Evolutionary conservation across 2,329 filamentous ascomycete genomes (phyloP), one percentile per base, ranked within the genome.

Genomic region (Talaromyces sp.): DNA sequence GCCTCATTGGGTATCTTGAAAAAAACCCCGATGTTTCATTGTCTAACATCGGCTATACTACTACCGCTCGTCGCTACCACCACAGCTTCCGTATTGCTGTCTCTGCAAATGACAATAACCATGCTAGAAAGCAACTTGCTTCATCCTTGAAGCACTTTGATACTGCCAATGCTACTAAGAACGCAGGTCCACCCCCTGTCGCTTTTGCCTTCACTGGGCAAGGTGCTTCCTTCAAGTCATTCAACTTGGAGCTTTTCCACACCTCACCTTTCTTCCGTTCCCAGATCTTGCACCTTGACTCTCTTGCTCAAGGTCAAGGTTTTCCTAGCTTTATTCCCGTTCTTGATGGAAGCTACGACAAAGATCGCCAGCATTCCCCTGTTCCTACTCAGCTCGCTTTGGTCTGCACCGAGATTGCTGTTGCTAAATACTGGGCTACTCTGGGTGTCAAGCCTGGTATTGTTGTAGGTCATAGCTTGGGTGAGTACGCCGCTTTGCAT

Each of bases 21-120:
- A 39, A 72, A 73, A 11, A 45, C 73, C 74, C 67, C 73, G 79
- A 82, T 1, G 63, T 73, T 0, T 83, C 84, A 0, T 72, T 90
- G 14, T 79, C 83, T 1, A 79, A 86, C 65, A 75, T 91, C 1
- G 84, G 88, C 0, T 91, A 90, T 74, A 89, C 87, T 0, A 87
- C 86, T 0, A 90, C 88, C 3, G 90, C 89, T 9, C 75, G 82
- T 37, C 78, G 81, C 1, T 72, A 75, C 6, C 81, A 83, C 60
- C 79, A 83, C 68, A 71, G 66, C 31, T 73, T 74, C 66, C 74
- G 80, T 7, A 60, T 58, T 22, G 64, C 19, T 19, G 45, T 67
- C 45, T 11, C 60, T 3, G 63, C 63, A 1, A 27, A 59, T 8
- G 43, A 66, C 14, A 39, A 63, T 13, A 52, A 5, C 66, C 68